A percentile compares a stretch with the other conserved stretches of the same genome.
Evolutionary conservation across 805 yeast species (phyloP).

Genomic region (Monosporozyma siamensis): DNA sequence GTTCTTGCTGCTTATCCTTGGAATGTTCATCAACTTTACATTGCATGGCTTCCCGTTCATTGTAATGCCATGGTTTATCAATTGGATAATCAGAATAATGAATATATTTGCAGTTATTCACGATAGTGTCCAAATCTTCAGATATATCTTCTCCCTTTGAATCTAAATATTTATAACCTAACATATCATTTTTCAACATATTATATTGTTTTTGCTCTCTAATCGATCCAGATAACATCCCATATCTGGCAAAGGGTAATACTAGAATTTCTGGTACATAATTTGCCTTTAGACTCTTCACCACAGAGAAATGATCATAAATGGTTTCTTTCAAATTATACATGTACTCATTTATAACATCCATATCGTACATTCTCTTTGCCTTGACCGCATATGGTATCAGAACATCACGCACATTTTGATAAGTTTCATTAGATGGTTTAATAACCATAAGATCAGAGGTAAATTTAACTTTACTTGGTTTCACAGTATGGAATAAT

Average conservation of each 20-base stretch:
- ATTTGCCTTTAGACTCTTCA: conserved; percentile 18
- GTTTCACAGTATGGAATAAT: conserved; percentile 11
- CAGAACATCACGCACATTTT: conserved; percentile 14
- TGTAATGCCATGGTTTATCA: conserved; percentile 54
- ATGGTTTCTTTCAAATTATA: conserved; percentile 22
- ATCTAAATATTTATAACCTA: conserved; percentile 22
- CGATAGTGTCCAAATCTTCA: conserved; percentile 17
- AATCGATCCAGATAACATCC: conserved; percentile 24
- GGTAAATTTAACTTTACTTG: conserved; percentile 28
- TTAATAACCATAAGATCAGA: conserved; percentile 52
- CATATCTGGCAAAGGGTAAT: conserved; percentile 27
- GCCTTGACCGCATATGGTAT: conserved; percentile 15
- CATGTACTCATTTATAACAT: conserved; percentile 23
- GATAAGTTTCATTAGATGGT: conserved; percentile 33
- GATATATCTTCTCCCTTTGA: conserved; percentile 12
- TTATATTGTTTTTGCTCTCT: conserved; percentile 17
- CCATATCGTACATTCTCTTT: conserved; percentile 23
- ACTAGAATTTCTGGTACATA: conserved; percentile 23
- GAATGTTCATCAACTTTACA: conserved; percentile 13
- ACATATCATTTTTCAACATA: conserved; percentile 19
- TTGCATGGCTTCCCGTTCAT: conserved; percentile 13
- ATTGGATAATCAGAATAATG: conserved; percentile 63
- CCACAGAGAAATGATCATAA: conserved; percentile 22
- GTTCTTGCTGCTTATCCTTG: conserved; percentile 8
- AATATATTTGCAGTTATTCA: conserved; percentile 35